phyloP scores from a whole-genome alignment of 2,329 filamentous ascomycete species.

The Talaromyces sp. region DNA sequence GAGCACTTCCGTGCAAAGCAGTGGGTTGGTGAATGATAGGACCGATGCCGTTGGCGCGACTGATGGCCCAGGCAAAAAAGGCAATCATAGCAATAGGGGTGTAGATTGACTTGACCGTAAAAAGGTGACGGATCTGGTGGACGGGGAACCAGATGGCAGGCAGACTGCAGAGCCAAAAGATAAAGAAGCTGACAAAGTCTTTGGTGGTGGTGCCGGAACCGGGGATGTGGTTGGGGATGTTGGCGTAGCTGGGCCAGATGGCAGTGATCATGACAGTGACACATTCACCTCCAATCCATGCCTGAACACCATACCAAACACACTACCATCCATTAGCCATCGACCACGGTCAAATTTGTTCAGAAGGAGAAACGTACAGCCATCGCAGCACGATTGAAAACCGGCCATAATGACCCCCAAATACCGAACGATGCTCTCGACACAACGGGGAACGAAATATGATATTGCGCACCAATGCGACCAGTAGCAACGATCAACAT shows the following conservation, averaged over 20 bases:
- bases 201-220: constrained; percentile 68
- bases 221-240: constrained; percentile 65
- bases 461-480: constrained; percentile 79
- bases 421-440: constrained; percentile 77
- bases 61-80: constrained; percentile 83
- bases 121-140: constrained; percentile 81
- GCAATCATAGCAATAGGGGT: constrained; percentile 79
- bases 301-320: constrained; percentile 46
- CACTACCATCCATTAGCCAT: constrained; percentile 14
- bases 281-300: constrained; percentile 77
- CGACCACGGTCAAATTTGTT: constrained; percentile 38
- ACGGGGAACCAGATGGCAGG: constrained; percentile 88
- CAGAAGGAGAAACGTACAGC: constrained; percentile 71
- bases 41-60: constrained; percentile 75
- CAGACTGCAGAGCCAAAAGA: constrained; percentile 78
- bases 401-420: constrained; percentile 84
- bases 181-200: constrained; percentile 75
- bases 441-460: constrained; percentile 83
- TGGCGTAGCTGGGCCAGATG: constrained; percentile 65
- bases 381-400: constrained; percentile 84
- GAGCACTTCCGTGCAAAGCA: constrained; percentile 59
- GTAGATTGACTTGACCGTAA: constrained; percentile 83
- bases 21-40: constrained; percentile 71
- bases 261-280: constrained; percentile 84
- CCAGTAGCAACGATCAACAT: constrained; percentile 73